These are phyloP conservation scores for Penicillium chermesinum DNA, from an alignment of 495 filamentous ascomycete species.

Conservation along the genomic window DNA sequence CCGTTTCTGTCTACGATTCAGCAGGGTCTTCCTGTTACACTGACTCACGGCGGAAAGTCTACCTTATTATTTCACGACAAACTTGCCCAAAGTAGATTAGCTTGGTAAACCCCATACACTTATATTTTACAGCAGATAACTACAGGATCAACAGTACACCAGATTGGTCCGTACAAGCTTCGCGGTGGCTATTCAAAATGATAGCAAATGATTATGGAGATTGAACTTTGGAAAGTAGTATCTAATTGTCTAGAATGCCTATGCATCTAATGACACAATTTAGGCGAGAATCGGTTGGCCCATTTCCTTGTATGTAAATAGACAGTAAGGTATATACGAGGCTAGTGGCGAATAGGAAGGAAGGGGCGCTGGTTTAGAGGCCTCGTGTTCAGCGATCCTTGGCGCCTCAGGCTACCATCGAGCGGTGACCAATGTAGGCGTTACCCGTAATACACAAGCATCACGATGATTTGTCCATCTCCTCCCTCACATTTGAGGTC, in stretches of 20 bases:
- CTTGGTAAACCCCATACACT: neutral
- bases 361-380: neutral
- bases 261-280: too few species aligned
- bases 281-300: too few species aligned
- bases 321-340: neutral
- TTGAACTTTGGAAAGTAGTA: too few species aligned
- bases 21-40: neutral
- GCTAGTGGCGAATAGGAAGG: neutral
- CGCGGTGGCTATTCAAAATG: too few species aligned
- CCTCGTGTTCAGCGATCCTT: too few species aligned
- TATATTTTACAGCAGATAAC: neutral
- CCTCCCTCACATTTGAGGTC: neutral
- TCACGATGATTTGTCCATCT: neutral
- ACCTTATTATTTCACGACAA: neutral
- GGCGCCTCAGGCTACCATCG: constrained; percentile 6
- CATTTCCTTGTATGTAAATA: too few species aligned
- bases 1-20: neutral
- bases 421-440: constrained; percentile 8
- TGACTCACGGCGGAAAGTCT: neutral
- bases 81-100: neutral
- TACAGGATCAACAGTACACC: too few species aligned
- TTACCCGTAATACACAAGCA: neutral
- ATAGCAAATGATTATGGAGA: too few species aligned
- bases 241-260: too few species aligned
- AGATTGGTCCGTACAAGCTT: too few species aligned